Conservation (phyloP, 805 yeast genomes). For the Ascoidea asiatica region DNA sequence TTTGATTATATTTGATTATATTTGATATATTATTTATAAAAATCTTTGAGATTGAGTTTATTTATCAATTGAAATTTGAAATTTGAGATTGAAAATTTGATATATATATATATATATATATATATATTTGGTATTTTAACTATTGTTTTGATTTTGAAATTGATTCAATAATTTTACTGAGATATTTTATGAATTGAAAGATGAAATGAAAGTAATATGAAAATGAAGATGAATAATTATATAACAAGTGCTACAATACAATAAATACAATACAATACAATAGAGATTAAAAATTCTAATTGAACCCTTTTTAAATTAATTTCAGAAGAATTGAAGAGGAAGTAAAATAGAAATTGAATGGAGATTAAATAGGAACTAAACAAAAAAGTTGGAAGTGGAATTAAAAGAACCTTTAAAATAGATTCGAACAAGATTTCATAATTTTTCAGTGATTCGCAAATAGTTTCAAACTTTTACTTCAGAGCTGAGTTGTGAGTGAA, state of each 20-base stretch:
- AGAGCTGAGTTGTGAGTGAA: neutral
- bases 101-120: no score
- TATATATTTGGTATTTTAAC: no score
- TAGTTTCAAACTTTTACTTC: no score
- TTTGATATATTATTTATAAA: no score
- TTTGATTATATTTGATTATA: neutral
- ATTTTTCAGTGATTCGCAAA: neutral
- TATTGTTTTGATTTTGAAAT: no score
- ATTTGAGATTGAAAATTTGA: no score
- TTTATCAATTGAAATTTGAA: neutral
- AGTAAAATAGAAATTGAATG: conserved; percentile 3
- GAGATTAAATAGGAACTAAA: neutral
- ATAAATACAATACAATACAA: no score
- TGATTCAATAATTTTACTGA: no score
- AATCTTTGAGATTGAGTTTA: neutral
- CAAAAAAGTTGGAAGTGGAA: neutral
- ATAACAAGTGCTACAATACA: no score
- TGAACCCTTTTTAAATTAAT: no score
- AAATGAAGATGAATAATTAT: neutral
- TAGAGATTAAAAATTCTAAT: no score
- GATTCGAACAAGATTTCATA: neutral
- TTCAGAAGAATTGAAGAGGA: conserved; percentile 10
- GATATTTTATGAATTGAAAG: conserved; percentile 22
- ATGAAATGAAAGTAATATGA: conserved; percentile 34
- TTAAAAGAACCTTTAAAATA: neutral